Conservation (phyloP, 2,329 filamentous ascomycete genomes). For the Neospermospora avenae region DNA sequence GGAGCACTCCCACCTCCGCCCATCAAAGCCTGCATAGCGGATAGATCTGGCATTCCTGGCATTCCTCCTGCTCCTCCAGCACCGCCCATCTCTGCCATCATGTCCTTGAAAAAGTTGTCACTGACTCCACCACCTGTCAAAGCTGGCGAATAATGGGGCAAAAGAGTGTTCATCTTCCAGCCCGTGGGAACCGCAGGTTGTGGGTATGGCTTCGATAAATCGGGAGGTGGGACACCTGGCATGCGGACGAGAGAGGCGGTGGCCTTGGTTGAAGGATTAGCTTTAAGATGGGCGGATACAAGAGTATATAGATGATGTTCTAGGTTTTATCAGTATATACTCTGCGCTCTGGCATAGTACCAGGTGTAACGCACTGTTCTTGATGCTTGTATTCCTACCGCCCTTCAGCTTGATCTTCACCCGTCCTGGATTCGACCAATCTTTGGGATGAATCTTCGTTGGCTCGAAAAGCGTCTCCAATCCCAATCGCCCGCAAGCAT, state of each 20-base stretch:
- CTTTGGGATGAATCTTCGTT: slow-evolving; percentile 88
- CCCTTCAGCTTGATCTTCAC: slow-evolving; percentile 75
- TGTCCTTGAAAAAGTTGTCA: slow-evolving; percentile 93
- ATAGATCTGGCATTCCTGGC: slow-evolving; percentile 41
- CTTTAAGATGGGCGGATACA: slow-evolving; percentile 71
- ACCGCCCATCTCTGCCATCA: slow-evolving; percentile 80
- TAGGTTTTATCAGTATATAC: slow-evolving; percentile 34
- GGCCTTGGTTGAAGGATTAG: slow-evolving; percentile 72
- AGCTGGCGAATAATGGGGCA: slow-evolving; percentile 85
- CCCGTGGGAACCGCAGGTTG: slow-evolving; percentile 75
- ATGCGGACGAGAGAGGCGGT: slow-evolving; percentile 70
- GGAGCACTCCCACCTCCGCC: slow-evolving; percentile 33
- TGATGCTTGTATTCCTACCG: slow-evolving; percentile 52
- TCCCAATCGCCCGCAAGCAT: slow-evolving; percentile 73
- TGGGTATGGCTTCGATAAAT: slow-evolving; percentile 64
- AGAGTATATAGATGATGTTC: slow-evolving; percentile 85
- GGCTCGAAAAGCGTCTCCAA: slow-evolving; percentile 80
- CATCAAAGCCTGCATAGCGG: slow-evolving; percentile 52
- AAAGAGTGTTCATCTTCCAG: slow-evolving; percentile 82
- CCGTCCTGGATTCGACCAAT: slow-evolving; percentile 95
- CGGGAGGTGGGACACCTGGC: slow-evolving; percentile 62
- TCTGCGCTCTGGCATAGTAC: neutral
- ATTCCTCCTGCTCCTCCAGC: slow-evolving; percentile 28
- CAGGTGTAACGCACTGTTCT: slow-evolving; percentile 54
- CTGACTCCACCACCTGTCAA: slow-evolving; percentile 90